Base-by-base conservation (phyloP, 2,329 filamentous ascomycete genomes). In the Trichoderma lentiforme region DNA sequence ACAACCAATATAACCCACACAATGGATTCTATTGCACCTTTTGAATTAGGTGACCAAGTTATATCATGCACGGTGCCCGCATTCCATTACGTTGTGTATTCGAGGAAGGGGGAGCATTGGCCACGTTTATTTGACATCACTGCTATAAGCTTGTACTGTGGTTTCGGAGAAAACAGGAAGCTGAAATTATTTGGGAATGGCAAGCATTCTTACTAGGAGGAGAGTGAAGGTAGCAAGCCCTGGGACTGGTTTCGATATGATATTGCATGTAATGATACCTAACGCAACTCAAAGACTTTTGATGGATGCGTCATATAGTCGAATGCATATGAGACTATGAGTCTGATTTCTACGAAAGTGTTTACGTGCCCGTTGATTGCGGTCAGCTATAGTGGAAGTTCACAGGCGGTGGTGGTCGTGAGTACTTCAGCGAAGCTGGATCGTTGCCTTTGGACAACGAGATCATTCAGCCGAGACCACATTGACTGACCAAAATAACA, bases 11-110 rank as follows among this genome's bases (percentile, higher is more conserved):
- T 12, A 71, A 71, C n/a, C 32, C 53, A 12, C 58, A 57, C 14
- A 18, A 69, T 7, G 61, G 51, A 2, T 71, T 73, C 14, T 63
- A 28, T 30, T 72, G 30, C 58, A 32, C 47, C 3, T 71, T 71
- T 12, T 73, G 15, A 53, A 18, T 6, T 11, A 6, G 6, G 5
- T 47, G 11, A 2, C 21, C 6, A 3, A 30, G 26, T 61, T 8
- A 36, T 24, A 61, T n/a, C 28, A 24, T 58, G 39, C 14, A 26
- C 53, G 18, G 18, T 2, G 24, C 24, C 26, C 32, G 21, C 7
- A 18, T 53, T 28, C 53, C 2, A 39, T 9, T 34, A 15, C 56
- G 21, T 51, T 15, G 34, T 8, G 26, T 21, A 6, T 21, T 21
- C 7, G 18, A 3, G 3, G 56, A 30, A 14, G 18, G 2, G 43